Base-by-base conservation (phyloP, 2,329 filamentous ascomycete species). In the Aspergillus fumigatus region DNA sequence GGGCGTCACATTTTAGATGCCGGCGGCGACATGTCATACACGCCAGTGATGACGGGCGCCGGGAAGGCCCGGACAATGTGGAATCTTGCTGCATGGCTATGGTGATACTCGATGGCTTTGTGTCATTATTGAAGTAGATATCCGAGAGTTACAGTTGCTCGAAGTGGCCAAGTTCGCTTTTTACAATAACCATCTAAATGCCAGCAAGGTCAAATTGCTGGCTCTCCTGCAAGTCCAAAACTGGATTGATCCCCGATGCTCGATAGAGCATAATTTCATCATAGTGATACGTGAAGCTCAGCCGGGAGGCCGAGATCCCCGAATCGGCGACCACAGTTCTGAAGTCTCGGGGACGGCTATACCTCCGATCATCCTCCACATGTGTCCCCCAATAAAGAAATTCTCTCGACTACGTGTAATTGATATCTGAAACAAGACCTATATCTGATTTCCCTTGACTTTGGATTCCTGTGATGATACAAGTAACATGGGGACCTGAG, bases 1-100 rank as follows among this genome's bases (percentile, higher is more conserved):
- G 71, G 50, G 74, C 77, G 62, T 78, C 77, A 57, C 76, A 80
- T 67, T 76, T 78, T 35, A 78, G 71, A 67, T 73, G 74, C 52
- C 69, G 73, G 60, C 63, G 69, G 25, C 68, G 72, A 52, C 67
- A 69, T 6, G 62, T 57, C 10, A 68, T 35, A 49, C 66, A 69
- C 8, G 64, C 64, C 10, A 66, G 51, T n/a, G 64, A 58, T 1
- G 64, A 65, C 29, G 62, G 52, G 1, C 48, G 58, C 3, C 52
- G 32, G 3, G 35, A 29, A 5, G 51, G 48, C 54, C 53, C 55
- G 11, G 58, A 40, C 17, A 50, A 48, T 10, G 50, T 45, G 38
- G 40, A n/a, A 21, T 47, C 47, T 3, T 32, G 40, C 25, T 56
- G 57, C 57, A 56, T 59, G 27, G 38, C 48, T 47, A 56, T 59